Conservation (phyloP, 768 basidiomycete species). For the Kwoniella dendrophila region DNA sequence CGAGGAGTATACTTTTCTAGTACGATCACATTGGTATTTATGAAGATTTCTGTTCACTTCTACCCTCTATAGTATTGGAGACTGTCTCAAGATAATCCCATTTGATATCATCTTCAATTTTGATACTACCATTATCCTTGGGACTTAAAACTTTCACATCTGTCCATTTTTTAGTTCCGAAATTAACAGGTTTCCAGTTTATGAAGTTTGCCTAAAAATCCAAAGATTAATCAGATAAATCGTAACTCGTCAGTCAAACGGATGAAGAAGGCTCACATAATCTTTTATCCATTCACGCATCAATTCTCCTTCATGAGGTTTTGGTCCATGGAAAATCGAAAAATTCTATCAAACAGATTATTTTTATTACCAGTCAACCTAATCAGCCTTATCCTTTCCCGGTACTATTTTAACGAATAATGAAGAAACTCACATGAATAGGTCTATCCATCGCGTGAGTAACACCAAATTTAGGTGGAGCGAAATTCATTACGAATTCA, state of each 20-base stretch:
- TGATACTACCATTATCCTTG: slow-evolving; percentile 13
- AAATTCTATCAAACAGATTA: slow-evolving; percentile 9
- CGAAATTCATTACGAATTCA: slow-evolving; percentile 12
- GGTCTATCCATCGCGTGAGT: slow-evolving; percentile 22
- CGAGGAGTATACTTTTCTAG: too few species aligned
- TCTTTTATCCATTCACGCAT: slow-evolving; percentile 21
- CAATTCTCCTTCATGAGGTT: slow-evolving; percentile 10
- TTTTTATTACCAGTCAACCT: not conserved
- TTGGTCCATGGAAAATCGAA: slow-evolving; percentile 17
- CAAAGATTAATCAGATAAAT: not conserved
- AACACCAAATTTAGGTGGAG: slow-evolving; percentile 13
- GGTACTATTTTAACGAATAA: too few species aligned
- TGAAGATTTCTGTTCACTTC: not conserved
- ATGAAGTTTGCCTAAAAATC: slow-evolving; percentile 12
- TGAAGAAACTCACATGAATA: slow-evolving; percentile 14
- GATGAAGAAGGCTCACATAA: slow-evolving; percentile 7
- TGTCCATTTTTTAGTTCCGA: slow-evolving; percentile 11
- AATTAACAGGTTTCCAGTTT: slow-evolving; percentile 15
- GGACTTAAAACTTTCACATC: slow-evolving; percentile 19
- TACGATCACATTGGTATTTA: too few species aligned
- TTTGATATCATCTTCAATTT: slow-evolving; percentile 17
- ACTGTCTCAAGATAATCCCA: slow-evolving; percentile 19
- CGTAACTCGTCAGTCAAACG: not conserved
- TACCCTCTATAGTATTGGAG: slow-evolving; percentile 9
- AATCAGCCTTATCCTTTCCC: too few species aligned